Evolutionary conservation across 2,329 filamentous ascomycete genomes (phyloP), one percentile per base, ranked within the genome.

Genomic region (Diplocarpon mali): DNA sequence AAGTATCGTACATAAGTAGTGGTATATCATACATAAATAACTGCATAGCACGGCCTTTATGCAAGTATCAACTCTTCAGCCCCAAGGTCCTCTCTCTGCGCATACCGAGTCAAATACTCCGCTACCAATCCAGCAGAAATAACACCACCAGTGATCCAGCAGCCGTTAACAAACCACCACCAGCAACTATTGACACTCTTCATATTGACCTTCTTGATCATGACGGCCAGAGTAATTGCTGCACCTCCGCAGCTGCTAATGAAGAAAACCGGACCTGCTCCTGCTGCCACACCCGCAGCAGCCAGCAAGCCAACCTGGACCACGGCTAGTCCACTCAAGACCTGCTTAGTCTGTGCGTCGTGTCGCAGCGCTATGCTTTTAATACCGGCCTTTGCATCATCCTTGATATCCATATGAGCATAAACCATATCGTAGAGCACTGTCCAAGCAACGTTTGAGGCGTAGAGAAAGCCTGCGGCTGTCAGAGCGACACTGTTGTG

Each of bases 401-500:
- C 86, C 58, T 81, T 81, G 62, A 90, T 83, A 57, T 94, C 87
- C 80, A 92, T 90, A 61, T 93, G 87, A 12, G 87, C 87, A 63
- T 94, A 94, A 28, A 94, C 87, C 78, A 92, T 93, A 62, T 94
- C 87, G 62, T 93, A 94, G 32, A 93, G 66, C 20, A 93, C 73
- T 0, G 86, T 93, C 88, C 88, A 94, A 2, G 85, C 79, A 17
- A 92, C 71, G 55, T 88, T 92, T 35, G 83, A 87, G 10, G 74
- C 67, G 60, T 93, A 93, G 39, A 94, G 67, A 46, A 75, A 76
- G 2, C 71, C 76, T 1, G 84, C 83, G 1, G 83, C 78, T 3
- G 72, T 68, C 46, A 85, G 60, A 2, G 84, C 83, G 1, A 75
- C 64, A 16, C 66, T 66, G 52, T 83, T 75, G 5, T 74, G 66